phyloP scores from a whole-genome alignment of 176 grass and related monocot species.

The Zoysia pacifica region DNA sequence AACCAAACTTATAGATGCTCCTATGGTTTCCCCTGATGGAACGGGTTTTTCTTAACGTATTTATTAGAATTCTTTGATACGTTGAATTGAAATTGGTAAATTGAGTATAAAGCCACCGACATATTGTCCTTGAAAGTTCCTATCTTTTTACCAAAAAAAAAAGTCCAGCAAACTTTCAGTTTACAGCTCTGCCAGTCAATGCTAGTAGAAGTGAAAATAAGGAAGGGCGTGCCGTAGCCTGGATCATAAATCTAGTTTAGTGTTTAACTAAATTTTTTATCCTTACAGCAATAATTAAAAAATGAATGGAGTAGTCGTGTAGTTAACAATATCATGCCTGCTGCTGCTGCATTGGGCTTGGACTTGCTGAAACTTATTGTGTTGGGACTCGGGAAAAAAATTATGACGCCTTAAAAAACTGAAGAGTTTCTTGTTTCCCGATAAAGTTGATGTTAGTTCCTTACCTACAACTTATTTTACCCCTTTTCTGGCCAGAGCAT shows the following conservation, averaged over 20 bases:
- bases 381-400: no score
- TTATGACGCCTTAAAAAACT: no score
- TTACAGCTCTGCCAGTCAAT: conserved; percentile 7
- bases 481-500: conserved; percentile 8
- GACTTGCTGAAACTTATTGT: no score
- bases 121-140: background rate
- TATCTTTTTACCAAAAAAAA: background rate
- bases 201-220: background rate
- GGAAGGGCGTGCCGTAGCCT: background rate
- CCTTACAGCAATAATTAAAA: no score
- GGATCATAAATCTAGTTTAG: no score
- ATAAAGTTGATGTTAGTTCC: no score
- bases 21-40: background rate
- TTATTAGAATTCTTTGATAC: background rate
- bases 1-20: background rate
- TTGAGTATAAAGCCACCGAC: background rate
- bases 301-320: no score
- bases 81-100: background rate
- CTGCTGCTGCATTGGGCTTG: no score
- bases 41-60: background rate
- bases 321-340: no score
- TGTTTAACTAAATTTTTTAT: no score
- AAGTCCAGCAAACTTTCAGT: conserved; percentile 19
- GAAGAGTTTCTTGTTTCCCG: no score
- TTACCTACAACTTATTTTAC: background rate